phyloP scores from a whole-genome alignment of 495 filamentous ascomycete species.

The Thozetella sp. region DNA sequence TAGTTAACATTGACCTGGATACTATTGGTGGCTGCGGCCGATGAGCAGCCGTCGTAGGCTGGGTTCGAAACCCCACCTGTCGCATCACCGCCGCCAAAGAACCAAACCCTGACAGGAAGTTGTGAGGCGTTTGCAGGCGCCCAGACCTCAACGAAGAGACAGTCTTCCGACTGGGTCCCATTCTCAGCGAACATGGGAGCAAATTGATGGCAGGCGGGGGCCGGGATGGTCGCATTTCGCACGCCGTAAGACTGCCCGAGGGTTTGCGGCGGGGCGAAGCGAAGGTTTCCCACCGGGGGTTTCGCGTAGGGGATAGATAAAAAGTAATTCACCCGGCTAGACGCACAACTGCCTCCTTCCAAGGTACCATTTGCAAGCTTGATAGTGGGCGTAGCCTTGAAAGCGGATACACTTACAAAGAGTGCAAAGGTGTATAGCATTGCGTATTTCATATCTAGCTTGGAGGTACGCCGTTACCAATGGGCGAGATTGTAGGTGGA shows the following conservation, averaged over 20 bases:
- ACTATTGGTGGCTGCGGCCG: conserved; percentile 21
- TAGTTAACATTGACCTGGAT: conserved; percentile 51
- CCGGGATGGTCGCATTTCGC: conserved; percentile 10
- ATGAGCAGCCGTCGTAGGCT: conserved; percentile 40
- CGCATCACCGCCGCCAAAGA: conserved; percentile 36
- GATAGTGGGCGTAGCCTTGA: not conserved
- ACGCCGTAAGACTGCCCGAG: conserved; percentile 9
- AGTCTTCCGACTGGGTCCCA: conserved; percentile 27
- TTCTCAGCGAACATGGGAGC: conserved; percentile 19
- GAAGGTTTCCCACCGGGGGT: conserved; percentile 22
- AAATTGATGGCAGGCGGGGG: conserved; percentile 33
- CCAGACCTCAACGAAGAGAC: conserved; percentile 29
- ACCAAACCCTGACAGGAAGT: conserved; percentile 42
- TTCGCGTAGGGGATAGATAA: conserved; percentile 26
- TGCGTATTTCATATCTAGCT: no score
- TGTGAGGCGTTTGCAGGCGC: conserved; percentile 32
- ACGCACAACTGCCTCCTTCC: conserved; percentile 13
- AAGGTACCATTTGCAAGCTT: conserved; percentile 7
- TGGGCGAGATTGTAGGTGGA: no score
- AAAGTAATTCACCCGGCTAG: conserved; percentile 16
- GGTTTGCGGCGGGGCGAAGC: conserved; percentile 23
- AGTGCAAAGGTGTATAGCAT: no score
- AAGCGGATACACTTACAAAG: no score
- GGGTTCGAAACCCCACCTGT: conserved; percentile 25
- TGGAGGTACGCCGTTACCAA: no score